Evolutionary conservation across 306 rosid genomes (phyloP), one percentile per base, ranked within the genome.

Genomic region (Begonia peltatifolia): DNA sequence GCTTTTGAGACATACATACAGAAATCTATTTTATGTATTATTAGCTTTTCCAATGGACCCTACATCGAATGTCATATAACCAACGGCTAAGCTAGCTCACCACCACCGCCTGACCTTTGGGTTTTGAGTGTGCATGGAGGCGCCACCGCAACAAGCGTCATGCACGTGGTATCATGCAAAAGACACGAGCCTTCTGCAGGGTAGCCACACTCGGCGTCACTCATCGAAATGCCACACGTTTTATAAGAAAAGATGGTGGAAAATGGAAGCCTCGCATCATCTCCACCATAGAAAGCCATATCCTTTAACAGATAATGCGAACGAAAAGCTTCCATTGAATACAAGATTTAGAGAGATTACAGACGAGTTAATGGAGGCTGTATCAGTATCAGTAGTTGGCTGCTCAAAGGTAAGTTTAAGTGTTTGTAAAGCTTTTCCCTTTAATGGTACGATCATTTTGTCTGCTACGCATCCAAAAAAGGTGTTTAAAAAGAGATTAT

Each of bases 61-160:
- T 30, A 4, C 38, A 30, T 30, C 3, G 38, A 7, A 30, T 5
- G 38, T 30, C 9, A 30, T 30, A 30, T 30, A 30, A 30, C 38
- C 38, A 30, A 30, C 38, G 38, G 38, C 38, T 30, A 7, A 30
- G 38, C 38, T 30, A 3, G 38, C 38, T 6, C 38, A 30, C 38
- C 8, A 30, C 38, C 38, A 30, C 38, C 38, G 38, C 38, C 38
- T 5, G 38, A 30, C 38, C 38, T 30, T 30, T 20, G 2, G 23
- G 23, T 20, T 77, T 49, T 71, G 77, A 47, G 52, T 56, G 3
- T 12, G 47, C 20, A 12, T 12, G 20, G 63, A 70, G 38, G 38
- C 7, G 38, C 8, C 38, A 30, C 7, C 38, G 38, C 38, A 30
- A 30, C 38, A 30, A 30, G 38, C 8, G 38, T 5, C 38, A 30